phyloP scores from a whole-genome alignment of 257 asterid species.

The Nicotiana obtusifolia region DNA sequence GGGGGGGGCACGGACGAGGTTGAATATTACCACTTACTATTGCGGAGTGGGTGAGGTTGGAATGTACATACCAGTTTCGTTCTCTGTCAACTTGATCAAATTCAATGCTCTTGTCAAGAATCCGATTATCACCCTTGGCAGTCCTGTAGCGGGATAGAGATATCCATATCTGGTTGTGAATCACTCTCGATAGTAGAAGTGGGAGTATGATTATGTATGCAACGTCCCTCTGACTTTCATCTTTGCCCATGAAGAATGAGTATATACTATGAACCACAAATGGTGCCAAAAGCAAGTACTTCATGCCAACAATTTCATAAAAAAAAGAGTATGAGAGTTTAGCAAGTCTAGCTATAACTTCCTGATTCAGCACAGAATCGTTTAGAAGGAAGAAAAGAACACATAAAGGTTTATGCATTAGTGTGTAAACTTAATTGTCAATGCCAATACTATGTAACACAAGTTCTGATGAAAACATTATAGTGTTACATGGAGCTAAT shows the following conservation, averaged over 20 bases:
- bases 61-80: slow-evolving; percentile 41
- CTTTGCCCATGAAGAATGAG: slow-evolving; percentile 21
- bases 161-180: slow-evolving; percentile 76
- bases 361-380: neutral
- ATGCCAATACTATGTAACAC: too few species aligned
- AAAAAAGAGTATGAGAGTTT: neutral
- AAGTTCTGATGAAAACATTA: too few species aligned
- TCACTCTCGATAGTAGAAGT: slow-evolving; percentile 34
- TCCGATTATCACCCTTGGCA: slow-evolving; percentile 54
- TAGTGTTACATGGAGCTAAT: too few species aligned
- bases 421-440: too few species aligned
- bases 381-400: too few species aligned
- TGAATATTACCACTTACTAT: neutral
- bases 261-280: slow-evolving; percentile 50
- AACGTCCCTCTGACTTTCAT: slow-evolving; percentile 27
- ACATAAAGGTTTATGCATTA: too few species aligned
- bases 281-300: slow-evolving; percentile 66
- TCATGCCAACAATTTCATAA: neutral
- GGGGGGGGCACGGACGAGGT: neutral
- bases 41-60: too few species aligned
- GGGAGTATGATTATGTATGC: slow-evolving; percentile 35
- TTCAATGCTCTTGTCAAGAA: slow-evolving; percentile 54
- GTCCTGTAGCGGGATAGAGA: slow-evolving; percentile 56
- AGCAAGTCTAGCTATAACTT: neutral
- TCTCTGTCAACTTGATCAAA: slow-evolving; percentile 80